phyloP scores from a whole-genome alignment of 331 rosid genomes.

The Dryas integrifolia region DNA sequence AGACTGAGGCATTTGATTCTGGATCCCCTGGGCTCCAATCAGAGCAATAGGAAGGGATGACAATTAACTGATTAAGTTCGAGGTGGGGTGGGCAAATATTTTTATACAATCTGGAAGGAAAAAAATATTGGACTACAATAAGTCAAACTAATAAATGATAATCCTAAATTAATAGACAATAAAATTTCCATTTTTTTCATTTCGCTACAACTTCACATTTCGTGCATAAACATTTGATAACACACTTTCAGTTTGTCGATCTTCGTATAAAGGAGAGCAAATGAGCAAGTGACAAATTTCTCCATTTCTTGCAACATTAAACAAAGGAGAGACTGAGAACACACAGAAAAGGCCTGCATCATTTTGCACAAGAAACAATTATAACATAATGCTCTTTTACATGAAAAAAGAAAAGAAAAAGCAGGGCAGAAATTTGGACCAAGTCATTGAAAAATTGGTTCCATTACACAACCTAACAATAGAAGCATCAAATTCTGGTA shows the following conservation, averaged over 20 bases:
- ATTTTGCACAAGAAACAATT: neutral
- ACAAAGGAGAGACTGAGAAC: neutral
- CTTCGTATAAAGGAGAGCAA: neutral
- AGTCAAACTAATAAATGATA: neutral
- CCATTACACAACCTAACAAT: neutral
- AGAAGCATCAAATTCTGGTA: neutral
- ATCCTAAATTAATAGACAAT: constrained; percentile 12
- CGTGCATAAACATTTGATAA: neutral
- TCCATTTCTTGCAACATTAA: neutral
- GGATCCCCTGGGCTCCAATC: too few relatives aligned
- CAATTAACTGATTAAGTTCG: too few relatives aligned
- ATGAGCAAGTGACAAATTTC: neutral
- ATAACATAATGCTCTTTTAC: neutral
- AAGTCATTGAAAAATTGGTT: neutral
- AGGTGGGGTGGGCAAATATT: too few relatives aligned
- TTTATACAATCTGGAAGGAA: neutral
- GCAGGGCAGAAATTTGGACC: neutral
- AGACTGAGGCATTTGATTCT: too few relatives aligned
- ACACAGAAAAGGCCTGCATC: neutral
- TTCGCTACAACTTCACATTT: neutral
- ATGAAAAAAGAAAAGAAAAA: neutral
- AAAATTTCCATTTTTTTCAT: neutral
- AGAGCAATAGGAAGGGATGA: too few relatives aligned
- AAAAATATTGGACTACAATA: neutral
- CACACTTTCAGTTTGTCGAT: neutral